Evolutionary conservation across 495 filamentous ascomycete species (phyloP).

Genomic region (Sporormia fimetaria): DNA sequence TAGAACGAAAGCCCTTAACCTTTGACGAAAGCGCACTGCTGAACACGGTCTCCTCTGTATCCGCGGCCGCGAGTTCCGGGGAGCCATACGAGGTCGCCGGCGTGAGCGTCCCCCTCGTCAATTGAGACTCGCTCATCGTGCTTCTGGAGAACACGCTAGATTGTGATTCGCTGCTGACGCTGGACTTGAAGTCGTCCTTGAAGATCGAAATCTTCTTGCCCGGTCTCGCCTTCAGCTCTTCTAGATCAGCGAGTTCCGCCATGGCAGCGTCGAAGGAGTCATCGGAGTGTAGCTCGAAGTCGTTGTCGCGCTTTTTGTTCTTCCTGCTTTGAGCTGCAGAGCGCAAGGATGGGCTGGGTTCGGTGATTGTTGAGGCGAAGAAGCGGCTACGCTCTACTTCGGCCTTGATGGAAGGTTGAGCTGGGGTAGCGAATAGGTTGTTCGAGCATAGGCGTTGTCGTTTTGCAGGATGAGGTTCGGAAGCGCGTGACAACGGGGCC

Average conservation of each 20-base stretch:
- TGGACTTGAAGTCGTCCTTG: constrained; percentile 13
- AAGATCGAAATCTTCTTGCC: constrained; percentile 30
- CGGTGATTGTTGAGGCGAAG: constrained; percentile 37
- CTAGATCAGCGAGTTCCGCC: constrained; percentile 40
- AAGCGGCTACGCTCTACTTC: constrained; percentile 45
- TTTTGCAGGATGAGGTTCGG: constrained; percentile 45
- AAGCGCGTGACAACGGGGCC: constrained; percentile 17
- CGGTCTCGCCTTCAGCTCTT: constrained; percentile 22
- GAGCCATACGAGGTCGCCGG: constrained; percentile 15
- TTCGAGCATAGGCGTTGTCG: constrained; percentile 53
- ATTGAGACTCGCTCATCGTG: constrained; percentile 9
- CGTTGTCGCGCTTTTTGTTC: constrained; percentile 35
- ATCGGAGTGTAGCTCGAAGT: constrained; percentile 53
- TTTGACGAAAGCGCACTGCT: constrained; percentile 8
- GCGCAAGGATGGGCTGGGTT: constrained; percentile 42
- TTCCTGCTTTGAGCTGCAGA: constrained; percentile 38
- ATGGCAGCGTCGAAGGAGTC: constrained; percentile 54
- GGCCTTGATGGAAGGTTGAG: constrained; percentile 22
- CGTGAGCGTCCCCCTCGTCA: constrained; percentile 9
- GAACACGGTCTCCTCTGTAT: constrained; percentile 5
- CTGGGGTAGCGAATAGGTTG: constrained; percentile 29
- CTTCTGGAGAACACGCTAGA: constrained; percentile 10
- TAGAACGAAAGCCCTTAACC: constrained; percentile 14
- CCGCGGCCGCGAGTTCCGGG: constrained; percentile 6
- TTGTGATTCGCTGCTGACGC: constrained; percentile 6